These are phyloP conservation scores for Rhamnella rubrinervis DNA, from an alignment of 331 rosid species.

Conservation along the genomic window DNA sequence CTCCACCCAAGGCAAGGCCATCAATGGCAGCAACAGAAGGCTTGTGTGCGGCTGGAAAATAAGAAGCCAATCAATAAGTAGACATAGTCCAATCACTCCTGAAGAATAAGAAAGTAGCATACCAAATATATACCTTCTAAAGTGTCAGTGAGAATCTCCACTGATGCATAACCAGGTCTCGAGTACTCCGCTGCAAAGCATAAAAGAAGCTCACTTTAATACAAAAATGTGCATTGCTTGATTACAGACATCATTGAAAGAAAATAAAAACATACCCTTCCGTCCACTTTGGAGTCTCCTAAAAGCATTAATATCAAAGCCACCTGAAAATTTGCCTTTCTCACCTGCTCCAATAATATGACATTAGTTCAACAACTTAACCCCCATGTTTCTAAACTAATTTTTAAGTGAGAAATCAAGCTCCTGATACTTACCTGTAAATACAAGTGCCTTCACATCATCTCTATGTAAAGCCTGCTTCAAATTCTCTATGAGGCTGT, in stretches of 20 bases:
- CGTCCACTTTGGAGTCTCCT: slow-evolving; percentile 56
- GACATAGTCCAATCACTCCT: slow-evolving; percentile 6
- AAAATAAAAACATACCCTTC: slow-evolving; percentile 38
- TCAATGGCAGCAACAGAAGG: slow-evolving; percentile 98
- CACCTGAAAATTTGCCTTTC: slow-evolving; percentile 90
- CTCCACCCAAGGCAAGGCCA: slow-evolving; percentile 99
- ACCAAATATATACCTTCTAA: slow-evolving; percentile 59
- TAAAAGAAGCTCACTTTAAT: neutral
- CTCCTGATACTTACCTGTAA: slow-evolving; percentile 51
- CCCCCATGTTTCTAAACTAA: neutral
- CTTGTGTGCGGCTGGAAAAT: slow-evolving; percentile 68
- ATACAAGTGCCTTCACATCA: slow-evolving; percentile 87
- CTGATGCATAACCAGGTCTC: slow-evolving; percentile 58
- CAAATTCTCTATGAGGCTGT: slow-evolving; percentile 60
- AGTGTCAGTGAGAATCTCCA: slow-evolving; percentile 67
- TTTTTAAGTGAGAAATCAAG: neutral
- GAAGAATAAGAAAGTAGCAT: neutral
- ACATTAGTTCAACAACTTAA: slow-evolving; percentile 19
- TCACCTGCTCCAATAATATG: slow-evolving; percentile 55
- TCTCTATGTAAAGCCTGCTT: slow-evolving; percentile 70
- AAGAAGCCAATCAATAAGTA: slow-evolving; percentile 12
- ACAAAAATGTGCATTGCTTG: neutral
- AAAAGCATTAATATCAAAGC: slow-evolving; percentile 84
- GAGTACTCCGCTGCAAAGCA: slow-evolving; percentile 29
- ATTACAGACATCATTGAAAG: neutral